These are phyloP conservation scores for Hypoxylon sp. DNA, from an alignment of 2,329 filamentous ascomycete genomes.

Conservation along the genomic window DNA sequence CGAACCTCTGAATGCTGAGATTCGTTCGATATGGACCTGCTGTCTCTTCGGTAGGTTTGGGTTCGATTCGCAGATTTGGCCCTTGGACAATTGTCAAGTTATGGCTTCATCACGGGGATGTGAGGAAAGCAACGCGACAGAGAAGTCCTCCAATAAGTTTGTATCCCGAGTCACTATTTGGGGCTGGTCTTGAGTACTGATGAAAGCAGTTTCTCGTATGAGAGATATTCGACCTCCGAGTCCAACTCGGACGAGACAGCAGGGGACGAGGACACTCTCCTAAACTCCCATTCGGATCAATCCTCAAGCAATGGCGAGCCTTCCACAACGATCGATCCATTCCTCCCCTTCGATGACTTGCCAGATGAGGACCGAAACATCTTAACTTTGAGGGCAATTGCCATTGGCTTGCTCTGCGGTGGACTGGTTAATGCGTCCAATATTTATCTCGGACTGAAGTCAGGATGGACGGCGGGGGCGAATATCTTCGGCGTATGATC, in stretches of 20 bases:
- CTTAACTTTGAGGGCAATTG: conserved; percentile 7
- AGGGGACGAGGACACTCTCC: neutral
- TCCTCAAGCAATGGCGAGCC: neutral
- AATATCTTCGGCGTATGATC: neutral
- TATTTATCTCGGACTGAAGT: conserved; percentile 14
- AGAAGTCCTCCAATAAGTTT: neutral
- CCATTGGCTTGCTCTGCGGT: conserved; percentile 9
- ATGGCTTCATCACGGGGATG: neutral
- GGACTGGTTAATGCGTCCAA: conserved; percentile 15
- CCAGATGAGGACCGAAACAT: conserved; percentile 4
- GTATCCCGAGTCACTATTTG: neutral
- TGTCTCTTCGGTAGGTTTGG: neutral
- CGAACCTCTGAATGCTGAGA: neutral
- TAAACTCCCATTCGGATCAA: neutral
- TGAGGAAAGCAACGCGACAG: neutral
- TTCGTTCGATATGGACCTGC: neutral
- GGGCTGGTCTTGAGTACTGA: neutral
- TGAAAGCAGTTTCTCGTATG: neutral
- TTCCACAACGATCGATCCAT: neutral
- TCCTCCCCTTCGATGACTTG: neutral
- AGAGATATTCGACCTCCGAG: neutral
- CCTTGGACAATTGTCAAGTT: neutral
- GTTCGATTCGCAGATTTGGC: neutral
- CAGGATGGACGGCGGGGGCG: conserved; percentile 8
- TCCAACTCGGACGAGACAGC: neutral